These are phyloP conservation scores for Termitomyces sp. DNA, from an alignment of 768 basidiomycete genomes.

Conservation along the genomic window DNA sequence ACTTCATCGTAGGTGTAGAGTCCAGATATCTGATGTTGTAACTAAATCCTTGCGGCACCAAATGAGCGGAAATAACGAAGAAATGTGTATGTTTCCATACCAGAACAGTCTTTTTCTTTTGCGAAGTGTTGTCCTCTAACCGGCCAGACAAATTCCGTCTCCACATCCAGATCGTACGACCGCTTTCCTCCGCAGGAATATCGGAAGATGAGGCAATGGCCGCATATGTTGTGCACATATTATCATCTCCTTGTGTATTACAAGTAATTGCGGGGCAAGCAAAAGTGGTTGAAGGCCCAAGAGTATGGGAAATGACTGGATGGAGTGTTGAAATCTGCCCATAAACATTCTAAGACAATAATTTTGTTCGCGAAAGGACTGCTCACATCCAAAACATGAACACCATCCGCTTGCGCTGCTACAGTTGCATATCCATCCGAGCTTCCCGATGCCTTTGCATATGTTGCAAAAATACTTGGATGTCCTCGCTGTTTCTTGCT, in stretches of 20 bases:
- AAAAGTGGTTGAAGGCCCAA: slow-evolving; percentile 64
- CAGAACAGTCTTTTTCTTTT: slow-evolving; percentile 31
- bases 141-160: slow-evolving; percentile 44
- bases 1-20: slow-evolving; percentile 22
- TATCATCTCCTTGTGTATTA: slow-evolving; percentile 25
- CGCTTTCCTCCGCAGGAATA: slow-evolving; percentile 33
- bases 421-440: slow-evolving; percentile 61
- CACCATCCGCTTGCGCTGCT: slow-evolving; percentile 68
- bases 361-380: background rate
- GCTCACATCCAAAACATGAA: slow-evolving; percentile 72
- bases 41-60: slow-evolving; percentile 27
- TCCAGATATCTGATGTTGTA: slow-evolving; percentile 34
- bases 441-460: slow-evolving; percentile 28
- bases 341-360: background rate
- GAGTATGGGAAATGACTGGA: slow-evolving; percentile 63
- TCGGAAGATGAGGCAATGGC: slow-evolving; percentile 49
- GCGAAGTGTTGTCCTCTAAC: slow-evolving; percentile 25
- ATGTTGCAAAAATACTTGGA: slow-evolving; percentile 31
- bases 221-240: slow-evolving; percentile 52
- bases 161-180: slow-evolving; percentile 62
- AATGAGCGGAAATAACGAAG: slow-evolving; percentile 11
- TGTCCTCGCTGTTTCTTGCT: slow-evolving; percentile 14
- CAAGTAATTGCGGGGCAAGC: slow-evolving; percentile 53
- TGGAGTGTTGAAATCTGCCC: slow-evolving; percentile 59
- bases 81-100: slow-evolving; percentile 3